Base-by-base conservation (phyloP, 2,329 filamentous ascomycete species). In the Aspergillus sp. region DNA sequence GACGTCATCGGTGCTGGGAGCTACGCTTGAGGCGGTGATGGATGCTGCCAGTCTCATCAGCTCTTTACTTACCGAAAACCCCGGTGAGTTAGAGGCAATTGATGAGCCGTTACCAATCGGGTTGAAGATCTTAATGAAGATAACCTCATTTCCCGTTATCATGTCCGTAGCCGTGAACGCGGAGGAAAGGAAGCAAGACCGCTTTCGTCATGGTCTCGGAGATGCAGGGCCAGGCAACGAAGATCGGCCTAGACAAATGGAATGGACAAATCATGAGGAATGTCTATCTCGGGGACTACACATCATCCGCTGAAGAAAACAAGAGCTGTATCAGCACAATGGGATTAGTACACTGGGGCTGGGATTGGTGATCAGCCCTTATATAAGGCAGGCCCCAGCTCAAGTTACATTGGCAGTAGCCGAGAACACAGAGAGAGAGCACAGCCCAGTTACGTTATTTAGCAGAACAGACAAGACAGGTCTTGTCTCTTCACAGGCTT, bases 1-100 rank as follows among this genome's bases (percentile, higher is more conserved):
- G 53, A 60, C 58, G 58, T 60, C 58, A 60, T 56, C 30, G 41
- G 43, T 50, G 47, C 47, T 50, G 47, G 47, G 47, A 50, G 47
- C 47, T 32, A 50, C 47, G 45, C 15, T n/a, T 25, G 58, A 45
- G 17, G 32, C 45, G 32, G 41, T 50, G 32, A 19, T 55, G 41
- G 10, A 8, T 23, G 49, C 38, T 43, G 28, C 6, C n/a, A 9
- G 8, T 13, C 9, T n/a, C 2, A 4, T 45, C 28, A 12, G 4
- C 9, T 23, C 4, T 45, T 10, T 13, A 45, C 41, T 17, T 23
- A 45, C 41, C 41, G 13, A 36, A 36, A 36, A 5, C 4, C 32
- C 32, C 32, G 32, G 32, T 36, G 32, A 15, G 32, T 13, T 36
- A 36, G 1, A 36, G 32, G 12, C 32, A 36, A 45, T 45, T 17